A percentile compares a stretch with the other conserved stretches of the same genome.
phyloP scores from a whole-genome alignment of 495 filamentous ascomycete genomes.

The Glarea lozoyensis region DNA sequence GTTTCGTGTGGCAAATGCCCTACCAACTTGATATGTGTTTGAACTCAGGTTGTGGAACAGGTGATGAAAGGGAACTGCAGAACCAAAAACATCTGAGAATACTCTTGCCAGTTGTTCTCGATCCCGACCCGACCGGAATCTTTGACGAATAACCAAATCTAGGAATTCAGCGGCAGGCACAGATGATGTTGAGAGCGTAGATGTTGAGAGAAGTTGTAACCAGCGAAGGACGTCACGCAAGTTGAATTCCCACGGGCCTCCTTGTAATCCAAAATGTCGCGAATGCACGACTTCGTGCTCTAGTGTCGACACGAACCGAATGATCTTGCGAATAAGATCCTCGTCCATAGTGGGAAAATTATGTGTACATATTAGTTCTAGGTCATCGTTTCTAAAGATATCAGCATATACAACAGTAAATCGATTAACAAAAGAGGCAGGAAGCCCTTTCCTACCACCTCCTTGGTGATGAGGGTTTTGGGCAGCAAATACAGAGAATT shows the following conservation, averaged over 20 bases:
- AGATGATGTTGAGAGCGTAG: constrained; percentile 43
- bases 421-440: constrained; percentile 92
- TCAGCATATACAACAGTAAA: constrained; percentile 98
- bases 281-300: constrained; percentile 59
- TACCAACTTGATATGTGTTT: constrained; percentile 65
- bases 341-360: constrained; percentile 56
- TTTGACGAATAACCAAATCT: constrained; percentile 74
- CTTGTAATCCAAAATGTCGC: constrained; percentile 62
- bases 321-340: constrained; percentile 49
- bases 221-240: constrained; percentile 86
- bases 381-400: constrained; percentile 69
- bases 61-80: constrained; percentile 25
- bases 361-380: constrained; percentile 70
- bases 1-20: constrained; percentile 59
- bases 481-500: constrained; percentile 89
- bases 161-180: constrained; percentile 59
- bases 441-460: constrained; percentile 89
- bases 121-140: constrained; percentile 70
- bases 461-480: constrained; percentile 98
- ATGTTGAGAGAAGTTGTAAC: constrained; percentile 61
- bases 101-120: constrained; percentile 50
- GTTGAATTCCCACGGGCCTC: constrained; percentile 96
- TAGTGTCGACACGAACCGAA: constrained; percentile 72
- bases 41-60: constrained; percentile 57
- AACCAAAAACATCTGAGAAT: constrained; percentile 47